Evolutionary conservation across 1,284 basidiomycete genomes (phyloP), one percentile per base, ranked within the genome.

Genomic region (Cutaneotrichosporon sp.): DNA sequence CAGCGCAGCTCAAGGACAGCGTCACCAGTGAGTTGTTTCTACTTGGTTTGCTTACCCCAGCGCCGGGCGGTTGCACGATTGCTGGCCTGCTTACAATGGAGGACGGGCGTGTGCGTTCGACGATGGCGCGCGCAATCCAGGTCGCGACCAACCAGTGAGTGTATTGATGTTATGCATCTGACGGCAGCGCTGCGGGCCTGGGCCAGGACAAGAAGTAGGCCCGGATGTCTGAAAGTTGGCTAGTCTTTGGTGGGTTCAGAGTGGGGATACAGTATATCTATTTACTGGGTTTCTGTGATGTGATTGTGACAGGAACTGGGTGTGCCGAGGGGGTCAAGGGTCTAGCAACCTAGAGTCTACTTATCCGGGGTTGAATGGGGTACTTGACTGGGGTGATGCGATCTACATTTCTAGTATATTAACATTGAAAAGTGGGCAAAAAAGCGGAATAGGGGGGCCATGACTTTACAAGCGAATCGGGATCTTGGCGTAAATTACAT

Each of bases 11-110:
- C 72, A 99, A 98, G 80, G 97, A 99, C 80, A 89, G 91, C 30
- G 97, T 99, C 7, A 98, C 97, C 1, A 99, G 94, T 93, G 75
- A 73, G 90, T 76, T 8, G 16, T 2, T 21, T 8, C 22, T 40
- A 16, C 2, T 4, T n/a, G 30, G 6, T 13, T 14, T n/a, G 53
- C 49, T 50, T 40, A 51, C 18, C 31, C 57, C 68, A 97, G 94
- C 97, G 50, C 97, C 97, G 0, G 97, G 96, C 64, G 97, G 97
- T 38, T 99, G 96, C 77, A 99, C 97, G 0, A 99, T 99, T 70
- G 97, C 97, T 1, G 97, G 97, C 16, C 82, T 99, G 53, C 83
- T 99, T 34, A 90, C 92, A 0, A 85, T 99, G 76, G 97, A 99
- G 80, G 97, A 99, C 74, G 97, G 96, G 0, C 85, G 87, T 69